Conservation (phyloP, 306 rosid genomes). For the Rosa persica region DNA sequence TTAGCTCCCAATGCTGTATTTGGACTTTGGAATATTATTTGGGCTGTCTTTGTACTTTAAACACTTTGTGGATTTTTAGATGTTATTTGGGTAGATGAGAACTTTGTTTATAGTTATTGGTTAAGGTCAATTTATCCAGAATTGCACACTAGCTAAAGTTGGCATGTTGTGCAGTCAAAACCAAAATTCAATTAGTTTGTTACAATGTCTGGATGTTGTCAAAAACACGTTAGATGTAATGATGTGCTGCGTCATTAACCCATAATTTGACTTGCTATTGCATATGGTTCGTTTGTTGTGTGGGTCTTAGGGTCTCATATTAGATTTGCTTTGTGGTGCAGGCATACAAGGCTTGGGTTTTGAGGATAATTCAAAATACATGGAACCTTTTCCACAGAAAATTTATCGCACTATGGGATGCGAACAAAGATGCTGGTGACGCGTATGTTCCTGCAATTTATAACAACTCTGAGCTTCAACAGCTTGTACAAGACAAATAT, state of each 20-base stretch:
- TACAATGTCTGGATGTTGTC: background rate
- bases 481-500: constrained; percentile 60
- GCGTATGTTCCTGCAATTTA: constrained; percentile 80
- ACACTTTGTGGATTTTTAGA: background rate
- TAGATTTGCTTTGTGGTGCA: constrained; percentile 26
- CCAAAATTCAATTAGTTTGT: background rate
- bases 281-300: background rate
- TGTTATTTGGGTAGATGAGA: background rate
- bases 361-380: constrained; percentile 68
- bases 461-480: constrained; percentile 59
- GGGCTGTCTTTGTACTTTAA: background rate
- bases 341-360: constrained; percentile 84
- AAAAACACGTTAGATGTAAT: background rate
- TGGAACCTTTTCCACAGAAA: constrained; percentile 69
- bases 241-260: background rate
- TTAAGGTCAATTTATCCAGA: background rate
- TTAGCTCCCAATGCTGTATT: background rate
- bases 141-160: too few species aligned
- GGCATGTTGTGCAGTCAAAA: background rate
- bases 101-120: background rate
- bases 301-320: constrained; percentile 10
- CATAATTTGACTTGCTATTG: background rate
- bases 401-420: constrained; percentile 69
- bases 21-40: background rate
- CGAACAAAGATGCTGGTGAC: constrained; percentile 69